phyloP scores from a whole-genome alignment of 225 moss, liverwort and hornwort species.

The Sphagnum contortum region DNA sequence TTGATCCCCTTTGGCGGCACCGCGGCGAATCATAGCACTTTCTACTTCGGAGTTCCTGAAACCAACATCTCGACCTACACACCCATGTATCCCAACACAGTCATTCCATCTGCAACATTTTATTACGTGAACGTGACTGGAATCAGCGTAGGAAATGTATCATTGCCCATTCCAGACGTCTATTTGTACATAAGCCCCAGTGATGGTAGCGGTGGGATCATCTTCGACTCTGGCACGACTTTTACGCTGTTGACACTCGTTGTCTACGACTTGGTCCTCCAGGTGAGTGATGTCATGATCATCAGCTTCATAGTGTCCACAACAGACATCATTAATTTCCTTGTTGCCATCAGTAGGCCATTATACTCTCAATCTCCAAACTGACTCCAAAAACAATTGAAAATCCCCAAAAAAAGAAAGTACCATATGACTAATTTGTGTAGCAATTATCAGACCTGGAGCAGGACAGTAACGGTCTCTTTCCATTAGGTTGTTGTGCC shows the following conservation, averaged over 20 bases:
- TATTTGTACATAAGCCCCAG: constrained; percentile 9
- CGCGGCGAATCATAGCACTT: constrained; percentile 15
- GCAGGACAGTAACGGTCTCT: no score
- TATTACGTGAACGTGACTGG: constrained; percentile 17
- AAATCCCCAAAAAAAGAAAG: not conserved
- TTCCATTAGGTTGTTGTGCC: no score
- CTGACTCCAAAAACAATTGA: not conserved
- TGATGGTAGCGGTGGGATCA: constrained; percentile 19
- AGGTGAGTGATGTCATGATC: not conserved
- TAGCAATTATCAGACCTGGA: not conserved
- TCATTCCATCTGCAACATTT: constrained; percentile 5
- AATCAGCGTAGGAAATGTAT: constrained; percentile 12
- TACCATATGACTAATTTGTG: not conserved
- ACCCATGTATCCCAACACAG: not conserved
- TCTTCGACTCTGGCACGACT: constrained; percentile 34
- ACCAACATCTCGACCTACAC: constrained; percentile 11
- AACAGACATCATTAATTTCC: not conserved
- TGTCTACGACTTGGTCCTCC: constrained; percentile 11
- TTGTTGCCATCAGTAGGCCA: not conserved
- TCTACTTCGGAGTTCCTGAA: constrained; percentile 14
- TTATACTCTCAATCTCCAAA: not conserved
- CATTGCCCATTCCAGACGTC: constrained; percentile 1
- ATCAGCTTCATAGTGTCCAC: not conserved
- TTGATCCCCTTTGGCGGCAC: constrained; percentile 7
- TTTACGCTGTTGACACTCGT: constrained; percentile 10